Evolutionary conservation across 306 rosid genomes (phyloP).

Genomic region (Trichosanthes cucumerina): DNA sequence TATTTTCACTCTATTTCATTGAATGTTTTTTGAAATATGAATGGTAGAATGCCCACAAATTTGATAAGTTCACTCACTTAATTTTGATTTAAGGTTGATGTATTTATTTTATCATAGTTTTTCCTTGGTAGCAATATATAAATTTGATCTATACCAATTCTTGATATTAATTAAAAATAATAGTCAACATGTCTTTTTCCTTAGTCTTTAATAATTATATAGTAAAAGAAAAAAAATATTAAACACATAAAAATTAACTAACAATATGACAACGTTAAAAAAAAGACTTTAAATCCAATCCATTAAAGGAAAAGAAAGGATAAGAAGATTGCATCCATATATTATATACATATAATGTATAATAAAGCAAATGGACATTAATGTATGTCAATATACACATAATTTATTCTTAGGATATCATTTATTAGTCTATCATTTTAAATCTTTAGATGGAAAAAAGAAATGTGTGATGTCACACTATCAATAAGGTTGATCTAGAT

Average conservation of each 20-base stretch:
- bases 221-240: not conserved
- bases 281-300: not conserved
- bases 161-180: not conserved
- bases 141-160: too few relatives aligned
- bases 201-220: not conserved
- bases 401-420: not conserved
- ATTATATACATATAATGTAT: not conserved
- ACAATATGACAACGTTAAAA: not conserved
- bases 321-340: not conserved
- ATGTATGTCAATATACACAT: not conserved
- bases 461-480: not conserved
- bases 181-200: not conserved
- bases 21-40: not conserved
- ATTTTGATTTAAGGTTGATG: not conserved
- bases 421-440: not conserved
- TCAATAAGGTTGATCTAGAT: not conserved
- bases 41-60: not conserved
- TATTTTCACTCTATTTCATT: not conserved
- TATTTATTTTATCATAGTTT: not conserved
- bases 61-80: not conserved
- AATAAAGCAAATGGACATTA: not conserved
- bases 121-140: not conserved
- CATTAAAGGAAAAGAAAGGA: not conserved
- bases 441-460: not conserved
- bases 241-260: not conserved